Evolutionary conservation across 2,329 filamentous ascomycete genomes (phyloP).

Genomic region (Fusarium humuli): DNA sequence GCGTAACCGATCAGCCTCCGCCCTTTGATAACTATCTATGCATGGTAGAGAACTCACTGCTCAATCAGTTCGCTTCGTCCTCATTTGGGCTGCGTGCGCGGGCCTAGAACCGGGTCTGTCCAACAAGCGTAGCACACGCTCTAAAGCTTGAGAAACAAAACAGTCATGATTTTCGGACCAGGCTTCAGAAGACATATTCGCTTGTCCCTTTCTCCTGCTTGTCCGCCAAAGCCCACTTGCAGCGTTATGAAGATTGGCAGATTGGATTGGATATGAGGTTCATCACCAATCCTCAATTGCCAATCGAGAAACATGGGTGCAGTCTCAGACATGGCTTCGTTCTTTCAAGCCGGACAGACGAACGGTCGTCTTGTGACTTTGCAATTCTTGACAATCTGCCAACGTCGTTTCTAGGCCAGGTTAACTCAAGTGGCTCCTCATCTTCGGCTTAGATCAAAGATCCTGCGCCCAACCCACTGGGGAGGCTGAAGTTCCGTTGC

Average conservation of each 20-base stretch:
- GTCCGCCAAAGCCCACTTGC: not conserved
- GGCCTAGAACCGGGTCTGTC: not conserved
- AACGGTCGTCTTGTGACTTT: not conserved
- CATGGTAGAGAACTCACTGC: not conserved
- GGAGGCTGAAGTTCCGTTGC: constrained; percentile 33
- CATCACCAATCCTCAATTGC: not conserved
- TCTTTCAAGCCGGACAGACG: not conserved
- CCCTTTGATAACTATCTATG: not conserved
- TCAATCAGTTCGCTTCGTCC: not conserved
- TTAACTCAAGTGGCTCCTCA: constrained; percentile 4
- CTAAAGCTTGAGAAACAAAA: not conserved
- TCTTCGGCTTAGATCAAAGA: constrained; percentile 18
- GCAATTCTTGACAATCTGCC: not conserved
- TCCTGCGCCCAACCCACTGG: constrained; percentile 20
- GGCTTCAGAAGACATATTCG: not conserved
- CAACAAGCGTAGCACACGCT: not conserved
- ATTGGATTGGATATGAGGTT: not conserved
- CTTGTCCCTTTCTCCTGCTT: not conserved
- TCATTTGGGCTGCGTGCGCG: not conserved
- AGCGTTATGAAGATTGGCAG: not conserved
- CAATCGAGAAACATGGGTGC: not conserved
- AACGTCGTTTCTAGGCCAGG: constrained; percentile 6
- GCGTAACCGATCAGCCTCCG: constrained; percentile 8
- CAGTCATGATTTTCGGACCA: not conserved
- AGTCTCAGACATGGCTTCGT: constrained; percentile 3